Evolutionary conservation across 768 basidiomycete genomes (phyloP).

Genomic region (Cytidiella melzeri): DNA sequence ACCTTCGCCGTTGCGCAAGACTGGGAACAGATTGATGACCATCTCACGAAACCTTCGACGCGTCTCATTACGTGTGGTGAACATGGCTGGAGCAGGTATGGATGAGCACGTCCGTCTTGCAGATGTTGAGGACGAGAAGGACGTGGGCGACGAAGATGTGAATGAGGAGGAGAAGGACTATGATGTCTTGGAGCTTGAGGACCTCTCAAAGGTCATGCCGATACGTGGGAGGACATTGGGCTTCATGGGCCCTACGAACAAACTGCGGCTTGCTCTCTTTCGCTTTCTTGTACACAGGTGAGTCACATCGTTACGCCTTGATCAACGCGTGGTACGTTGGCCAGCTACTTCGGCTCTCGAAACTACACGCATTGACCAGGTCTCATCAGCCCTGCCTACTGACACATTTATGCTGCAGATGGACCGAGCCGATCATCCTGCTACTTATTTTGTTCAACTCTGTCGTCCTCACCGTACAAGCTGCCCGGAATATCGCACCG

Average conservation of each 20-base stretch:
- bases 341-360: no score
- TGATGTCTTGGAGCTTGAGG: conserved; percentile 25
- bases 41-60: conserved; percentile 53
- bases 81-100: conserved; percentile 55
- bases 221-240: conserved; percentile 79
- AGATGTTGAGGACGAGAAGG: conserved; percentile 37
- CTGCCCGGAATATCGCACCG: conserved; percentile 54
- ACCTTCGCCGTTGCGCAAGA: conserved; percentile 55
- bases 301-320: no score
- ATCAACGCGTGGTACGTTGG: no score
- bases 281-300: conserved; percentile 67
- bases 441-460: conserved; percentile 81
- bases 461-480: conserved; percentile 75
- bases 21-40: conserved; percentile 51
- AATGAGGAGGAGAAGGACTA: conserved; percentile 26
- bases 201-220: conserved; percentile 39
- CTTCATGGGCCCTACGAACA: conserved; percentile 64
- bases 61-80: conserved; percentile 77
- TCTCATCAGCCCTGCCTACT: background rate
- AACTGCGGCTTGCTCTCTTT: conserved; percentile 57
- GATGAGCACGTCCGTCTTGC: conserved; percentile 53
- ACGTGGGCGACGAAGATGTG: conserved; percentile 13
- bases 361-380: no score
- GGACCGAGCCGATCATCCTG: conserved; percentile 84
- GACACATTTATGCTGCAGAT: no score